Base-by-base conservation (phyloP, 805 yeast species). In the Candida ascalaphidarum region DNA sequence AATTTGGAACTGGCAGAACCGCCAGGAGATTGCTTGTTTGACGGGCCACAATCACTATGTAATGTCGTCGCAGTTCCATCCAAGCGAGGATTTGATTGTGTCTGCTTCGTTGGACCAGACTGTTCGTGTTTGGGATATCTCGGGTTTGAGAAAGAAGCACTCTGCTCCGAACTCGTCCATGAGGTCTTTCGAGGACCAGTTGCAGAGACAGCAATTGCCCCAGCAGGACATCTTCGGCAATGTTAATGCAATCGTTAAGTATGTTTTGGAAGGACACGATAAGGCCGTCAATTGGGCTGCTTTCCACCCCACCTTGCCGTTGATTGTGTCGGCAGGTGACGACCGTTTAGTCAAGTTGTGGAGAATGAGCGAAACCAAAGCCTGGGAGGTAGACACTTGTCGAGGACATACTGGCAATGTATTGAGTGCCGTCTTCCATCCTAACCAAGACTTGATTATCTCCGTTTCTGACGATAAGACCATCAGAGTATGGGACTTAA, bases 1-100 rank as follows among this genome's bases (percentile, higher is more conserved):
- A 54, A 89, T 92, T 41, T 92, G 99, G 99, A 94, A 92, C 62
- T 92, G 98, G 98, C 98, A 94, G 65, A 88, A 88, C 55, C 77
- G 98, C 44, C 89, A 86, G 54, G 97, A 92, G 48, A 81, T 92
- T 48, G 97, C 97, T 7, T 85, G 96, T 48, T 64, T 92, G 43
- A 89, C 98, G 6, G 98, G 99, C 37, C 99, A 92, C 58, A 88
- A 85, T 60, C 98, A 92, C 62, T 92, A 94, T 58, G 96, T 92
- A 31, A 84, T 92, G 92, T 82, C 94, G 45, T 97, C 98, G 2
- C 94, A 84, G 56, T 92, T 92, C 71, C 99, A 92, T 54, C 96
- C 96, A 25, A 65, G 78, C 26, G 96, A 94, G 44, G 97, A 92
- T 57, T 68, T 94, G 46, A 79, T 92, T 44, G 96, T 92, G 15